A percentile compares a stretch with the other conserved stretches of the same genome.
phyloP scores from a whole-genome alignment of 495 filamentous ascomycete genomes.

The Penicillium angulare region DNA sequence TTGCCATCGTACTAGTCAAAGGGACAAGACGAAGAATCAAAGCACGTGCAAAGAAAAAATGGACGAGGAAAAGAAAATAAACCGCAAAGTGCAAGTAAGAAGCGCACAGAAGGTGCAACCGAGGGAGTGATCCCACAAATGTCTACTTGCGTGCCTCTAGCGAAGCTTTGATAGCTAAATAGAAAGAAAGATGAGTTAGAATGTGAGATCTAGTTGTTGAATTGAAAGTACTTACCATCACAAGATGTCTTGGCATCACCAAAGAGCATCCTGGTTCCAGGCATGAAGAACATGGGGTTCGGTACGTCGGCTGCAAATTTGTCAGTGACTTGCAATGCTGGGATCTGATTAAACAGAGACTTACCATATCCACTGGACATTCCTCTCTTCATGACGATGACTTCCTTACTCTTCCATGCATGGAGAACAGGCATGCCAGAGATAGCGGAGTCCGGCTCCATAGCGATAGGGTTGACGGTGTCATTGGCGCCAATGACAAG shows the following conservation, averaged over 20 bases:
- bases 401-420: conserved; percentile 87
- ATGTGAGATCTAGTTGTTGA: not conserved
- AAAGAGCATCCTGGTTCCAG: conserved; percentile 79
- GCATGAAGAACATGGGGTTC: conserved; percentile 88
- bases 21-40: not conserved
- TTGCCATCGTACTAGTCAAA: not conserved
- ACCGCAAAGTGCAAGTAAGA: not conserved
- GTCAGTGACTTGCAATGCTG: not conserved
- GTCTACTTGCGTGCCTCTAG: conserved; percentile 40
- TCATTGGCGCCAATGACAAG: conserved; percentile 85
- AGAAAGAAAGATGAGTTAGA: not conserved
- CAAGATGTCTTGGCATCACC: conserved; percentile 79
- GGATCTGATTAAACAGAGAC: conserved; percentile 8
- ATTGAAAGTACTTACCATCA: conserved; percentile 50
- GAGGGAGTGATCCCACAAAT: not conserved
- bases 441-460: conserved; percentile 74
- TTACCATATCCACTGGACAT: conserved; percentile 78
- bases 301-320: conserved; percentile 64
- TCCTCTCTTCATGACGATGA: conserved; percentile 81
- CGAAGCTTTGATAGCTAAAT: conserved; percentile 39
- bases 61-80: not conserved
- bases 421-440: conserved; percentile 85
- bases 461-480: conserved; percentile 79
- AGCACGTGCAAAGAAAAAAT: not conserved
- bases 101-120: not conserved